These are phyloP conservation scores for Nothopassalora personata DNA, from an alignment of 2,329 filamentous ascomycete genomes.

Conservation along the genomic window DNA sequence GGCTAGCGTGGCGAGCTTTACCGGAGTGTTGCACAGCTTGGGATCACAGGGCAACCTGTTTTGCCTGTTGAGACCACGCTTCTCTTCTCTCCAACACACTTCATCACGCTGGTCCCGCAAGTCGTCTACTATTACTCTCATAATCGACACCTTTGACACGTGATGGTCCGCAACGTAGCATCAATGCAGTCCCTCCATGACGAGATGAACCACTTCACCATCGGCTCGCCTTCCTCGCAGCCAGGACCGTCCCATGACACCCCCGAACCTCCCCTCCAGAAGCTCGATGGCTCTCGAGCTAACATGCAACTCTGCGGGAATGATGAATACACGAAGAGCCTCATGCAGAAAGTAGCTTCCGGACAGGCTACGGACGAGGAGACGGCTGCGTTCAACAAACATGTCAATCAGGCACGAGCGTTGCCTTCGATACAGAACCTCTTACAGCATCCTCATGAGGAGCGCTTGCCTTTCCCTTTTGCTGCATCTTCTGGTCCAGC, in stretches of 20 bases:
- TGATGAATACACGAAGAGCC: constrained; percentile 19
- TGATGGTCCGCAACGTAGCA: constrained; percentile 28
- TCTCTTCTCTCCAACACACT: too few species aligned
- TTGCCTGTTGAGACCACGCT: background rate
- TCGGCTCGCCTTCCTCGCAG: background rate
- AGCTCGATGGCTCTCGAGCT: constrained; percentile 4
- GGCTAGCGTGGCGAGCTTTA: too few species aligned
- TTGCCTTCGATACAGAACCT: constrained; percentile 9
- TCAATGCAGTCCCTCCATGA: constrained; percentile 26
- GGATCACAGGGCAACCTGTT: background rate
- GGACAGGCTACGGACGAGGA: constrained; percentile 21
- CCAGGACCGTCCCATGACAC: constrained; percentile 1
- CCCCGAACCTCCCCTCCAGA: background rate
- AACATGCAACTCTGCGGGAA: constrained; percentile 16
- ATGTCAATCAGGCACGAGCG: constrained; percentile 12
- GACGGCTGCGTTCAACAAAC: constrained; percentile 14
- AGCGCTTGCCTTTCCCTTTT: background rate
- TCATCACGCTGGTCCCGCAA: too few species aligned
- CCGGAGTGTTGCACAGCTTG: background rate
- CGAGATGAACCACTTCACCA: constrained; percentile 17
- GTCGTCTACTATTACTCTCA: background rate
- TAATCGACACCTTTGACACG: background rate
- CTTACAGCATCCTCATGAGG: constrained; percentile 1
- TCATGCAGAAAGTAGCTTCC: constrained; percentile 24
- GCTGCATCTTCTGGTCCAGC: background rate